phyloP scores from a whole-genome alignment of 75 land plant species.

The Cunninghamia lanceolata region DNA sequence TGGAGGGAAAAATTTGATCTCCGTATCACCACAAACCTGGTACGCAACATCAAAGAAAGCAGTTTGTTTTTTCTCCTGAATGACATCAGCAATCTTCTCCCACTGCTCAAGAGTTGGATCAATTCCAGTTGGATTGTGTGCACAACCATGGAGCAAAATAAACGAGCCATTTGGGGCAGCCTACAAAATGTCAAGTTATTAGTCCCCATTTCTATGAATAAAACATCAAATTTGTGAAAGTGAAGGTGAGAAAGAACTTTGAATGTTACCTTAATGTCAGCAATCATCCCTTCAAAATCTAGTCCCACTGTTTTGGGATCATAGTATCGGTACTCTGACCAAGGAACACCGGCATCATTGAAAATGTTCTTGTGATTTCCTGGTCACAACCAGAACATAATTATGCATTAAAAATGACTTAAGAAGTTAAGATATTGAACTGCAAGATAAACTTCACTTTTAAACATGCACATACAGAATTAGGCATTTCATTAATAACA shows the following conservation, averaged over 20 bases:
- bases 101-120: slow-evolving; percentile 98
- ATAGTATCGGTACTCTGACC: slow-evolving; percentile 96
- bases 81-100: slow-evolving; percentile 93
- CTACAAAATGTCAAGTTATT: slow-evolving; percentile 23
- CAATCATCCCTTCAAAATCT: slow-evolving; percentile 96
- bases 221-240: slow-evolving; percentile 11
- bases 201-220: neutral
- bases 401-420: neutral
- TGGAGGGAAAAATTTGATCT: neutral
- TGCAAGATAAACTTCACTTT: neutral
- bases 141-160: slow-evolving; percentile 95
- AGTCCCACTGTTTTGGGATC: slow-evolving; percentile 94
- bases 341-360: slow-evolving; percentile 95
- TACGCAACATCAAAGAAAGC: slow-evolving; percentile 85
- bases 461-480: neutral
- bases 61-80: slow-evolving; percentile 78
- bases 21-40: slow-evolving; percentile 40
- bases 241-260: neutral
- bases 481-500: neutral
- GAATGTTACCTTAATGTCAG: slow-evolving; percentile 79
- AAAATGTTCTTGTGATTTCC: slow-evolving; percentile 98
- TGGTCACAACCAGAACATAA: slow-evolving; percentile 18
- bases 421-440: neutral
- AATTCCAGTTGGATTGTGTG: slow-evolving; percentile 99
- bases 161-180: slow-evolving; percentile 94